Evolutionary conservation across 2,329 filamentous ascomycete genomes (phyloP).

Genomic region (Penicillium sp.): DNA sequence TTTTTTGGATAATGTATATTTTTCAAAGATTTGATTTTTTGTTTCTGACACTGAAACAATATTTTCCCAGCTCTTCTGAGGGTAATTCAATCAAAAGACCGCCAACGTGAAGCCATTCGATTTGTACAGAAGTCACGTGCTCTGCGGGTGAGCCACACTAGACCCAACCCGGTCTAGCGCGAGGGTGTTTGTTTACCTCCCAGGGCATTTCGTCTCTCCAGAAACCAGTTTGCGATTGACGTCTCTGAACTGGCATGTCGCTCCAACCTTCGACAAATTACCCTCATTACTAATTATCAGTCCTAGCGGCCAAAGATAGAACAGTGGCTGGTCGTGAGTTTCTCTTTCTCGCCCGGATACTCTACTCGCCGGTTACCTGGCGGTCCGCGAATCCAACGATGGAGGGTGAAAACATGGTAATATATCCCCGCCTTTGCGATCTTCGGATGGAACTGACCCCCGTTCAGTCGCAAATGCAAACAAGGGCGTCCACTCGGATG

Average conservation of each 20-base stretch:
- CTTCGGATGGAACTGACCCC: slow-evolving; percentile 6
- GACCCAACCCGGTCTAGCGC: slow-evolving; percentile 10
- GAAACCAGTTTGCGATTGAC: slow-evolving; percentile 14
- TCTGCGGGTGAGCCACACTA: neutral
- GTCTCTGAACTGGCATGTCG: slow-evolving; percentile 3
- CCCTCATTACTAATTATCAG: neutral
- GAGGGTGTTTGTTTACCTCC: slow-evolving; percentile 35
- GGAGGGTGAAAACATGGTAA: slow-evolving; percentile 38
- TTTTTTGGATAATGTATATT: no score
- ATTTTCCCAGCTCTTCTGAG: slow-evolving; percentile 2
- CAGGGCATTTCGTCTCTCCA: slow-evolving; percentile 10
- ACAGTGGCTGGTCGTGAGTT: slow-evolving; percentile 28
- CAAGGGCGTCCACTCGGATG: slow-evolving; percentile 28
- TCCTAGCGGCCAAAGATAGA: slow-evolving; percentile 7
- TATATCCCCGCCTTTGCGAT: neutral
- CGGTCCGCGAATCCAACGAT: slow-evolving; percentile 27
- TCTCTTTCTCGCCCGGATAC: slow-evolving; percentile 23
- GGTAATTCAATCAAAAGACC: neutral
- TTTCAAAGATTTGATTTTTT: no score
- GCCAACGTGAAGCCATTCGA: slow-evolving; percentile 6
- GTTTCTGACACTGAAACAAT: no score
- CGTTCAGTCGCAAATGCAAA: slow-evolving; percentile 24
- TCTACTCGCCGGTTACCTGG: slow-evolving; percentile 27
- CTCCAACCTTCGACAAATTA: neutral
- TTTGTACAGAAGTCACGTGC: neutral